phyloP scores from a whole-genome alignment of 2,329 filamentous ascomycete species.

The Paecilomyces sp. region DNA sequence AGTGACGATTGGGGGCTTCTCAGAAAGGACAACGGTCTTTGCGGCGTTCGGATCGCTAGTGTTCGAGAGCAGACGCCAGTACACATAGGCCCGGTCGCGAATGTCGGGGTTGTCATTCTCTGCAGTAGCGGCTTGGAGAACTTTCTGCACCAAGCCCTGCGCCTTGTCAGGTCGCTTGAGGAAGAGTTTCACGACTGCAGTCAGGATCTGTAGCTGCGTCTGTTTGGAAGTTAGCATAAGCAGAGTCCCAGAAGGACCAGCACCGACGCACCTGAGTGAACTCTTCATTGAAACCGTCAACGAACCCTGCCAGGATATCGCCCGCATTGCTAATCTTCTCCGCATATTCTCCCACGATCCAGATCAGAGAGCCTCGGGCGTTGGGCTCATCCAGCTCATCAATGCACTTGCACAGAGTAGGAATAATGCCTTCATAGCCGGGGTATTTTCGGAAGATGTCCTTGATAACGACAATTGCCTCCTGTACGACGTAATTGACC shows the following conservation, averaged over 20 bases:
- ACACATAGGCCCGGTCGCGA: constrained; percentile 92
- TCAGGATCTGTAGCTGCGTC: constrained; percentile 97
- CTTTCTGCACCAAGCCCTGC: constrained; percentile 86
- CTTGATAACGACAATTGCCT: constrained; percentile 98
- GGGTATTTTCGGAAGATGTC: constrained; percentile 97
- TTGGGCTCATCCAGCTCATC: constrained; percentile 94
- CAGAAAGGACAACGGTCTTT: constrained; percentile 87
- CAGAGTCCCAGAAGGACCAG: background rate
- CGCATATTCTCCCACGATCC: constrained; percentile 98
- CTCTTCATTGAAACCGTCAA: constrained; percentile 91
- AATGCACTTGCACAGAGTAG: constrained; percentile 90
- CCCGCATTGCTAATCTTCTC: constrained; percentile 99
- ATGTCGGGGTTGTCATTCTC: constrained; percentile 98
- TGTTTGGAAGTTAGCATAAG: constrained; percentile 36
- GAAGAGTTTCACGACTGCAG: constrained; percentile 94
- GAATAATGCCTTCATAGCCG: constrained; percentile 96
- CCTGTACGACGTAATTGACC: constrained; percentile 98
- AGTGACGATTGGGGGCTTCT: constrained; percentile 88
- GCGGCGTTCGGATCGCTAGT: constrained; percentile 78
- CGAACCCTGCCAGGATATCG: constrained; percentile 83
- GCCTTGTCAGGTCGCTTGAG: constrained; percentile 91
- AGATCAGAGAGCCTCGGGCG: constrained; percentile 84
- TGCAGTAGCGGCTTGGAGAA: constrained; percentile 83
- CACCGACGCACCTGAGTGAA: constrained; percentile 71
- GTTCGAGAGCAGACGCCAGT: constrained; percentile 86